Conservation (phyloP, 1,139 yeast genomes). For the Kurtzmaniella quercitrusa region DNA sequence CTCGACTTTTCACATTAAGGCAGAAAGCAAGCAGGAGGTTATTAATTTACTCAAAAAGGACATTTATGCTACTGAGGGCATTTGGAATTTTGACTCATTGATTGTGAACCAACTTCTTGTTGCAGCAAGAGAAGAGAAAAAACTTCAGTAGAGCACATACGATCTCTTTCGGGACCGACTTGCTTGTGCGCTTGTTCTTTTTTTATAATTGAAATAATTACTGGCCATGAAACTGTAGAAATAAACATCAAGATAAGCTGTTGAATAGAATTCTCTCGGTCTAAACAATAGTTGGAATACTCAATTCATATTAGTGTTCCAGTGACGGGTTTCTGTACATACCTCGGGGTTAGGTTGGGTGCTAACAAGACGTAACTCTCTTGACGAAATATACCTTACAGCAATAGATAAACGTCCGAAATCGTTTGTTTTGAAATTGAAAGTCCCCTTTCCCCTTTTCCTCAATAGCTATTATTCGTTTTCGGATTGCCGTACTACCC, state of each 20-base stretch:
- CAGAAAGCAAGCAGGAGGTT: slow-evolving; percentile 54
- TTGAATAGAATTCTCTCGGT: neutral
- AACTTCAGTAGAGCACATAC: neutral
- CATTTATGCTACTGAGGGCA: slow-evolving; percentile 50
- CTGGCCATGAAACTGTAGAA: neutral
- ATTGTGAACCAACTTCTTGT: slow-evolving; percentile 39
- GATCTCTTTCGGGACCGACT: neutral
- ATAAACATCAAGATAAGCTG: neutral
- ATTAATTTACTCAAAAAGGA: slow-evolving; percentile 51
- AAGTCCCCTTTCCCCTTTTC: neutral
- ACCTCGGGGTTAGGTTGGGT: too few relatives aligned
- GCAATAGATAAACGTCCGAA: neutral
- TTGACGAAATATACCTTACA: neutral
- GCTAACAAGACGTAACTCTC: too few relatives aligned
- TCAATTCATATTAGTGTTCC: too few relatives aligned
- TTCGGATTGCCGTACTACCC: neutral
- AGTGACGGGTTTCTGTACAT: too few relatives aligned
- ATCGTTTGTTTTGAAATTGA: neutral
- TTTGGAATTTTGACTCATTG: slow-evolving; percentile 62
- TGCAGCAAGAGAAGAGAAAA: slow-evolving; percentile 7
- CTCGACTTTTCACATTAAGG: slow-evolving; percentile 50
- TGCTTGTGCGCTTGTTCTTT: neutral
- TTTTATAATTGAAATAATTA: neutral
- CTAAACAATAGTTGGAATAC: neutral
- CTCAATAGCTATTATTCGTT: neutral